Evolutionary conservation across 257 asterid species (phyloP).

Genomic region (Euphrasia confusa): DNA sequence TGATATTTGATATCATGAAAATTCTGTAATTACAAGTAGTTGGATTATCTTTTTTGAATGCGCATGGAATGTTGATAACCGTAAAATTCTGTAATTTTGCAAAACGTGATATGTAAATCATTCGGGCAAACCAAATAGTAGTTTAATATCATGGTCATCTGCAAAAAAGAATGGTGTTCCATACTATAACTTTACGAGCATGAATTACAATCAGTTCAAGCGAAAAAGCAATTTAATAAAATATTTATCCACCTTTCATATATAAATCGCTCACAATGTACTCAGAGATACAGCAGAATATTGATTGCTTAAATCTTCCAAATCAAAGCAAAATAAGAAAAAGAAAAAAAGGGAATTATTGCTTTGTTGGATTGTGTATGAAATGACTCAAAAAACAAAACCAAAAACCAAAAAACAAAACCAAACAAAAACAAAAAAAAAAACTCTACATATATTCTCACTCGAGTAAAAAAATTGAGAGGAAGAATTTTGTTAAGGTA

Average conservation of each 20-base stretch:
- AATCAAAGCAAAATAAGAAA: background rate
- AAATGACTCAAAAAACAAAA: background rate
- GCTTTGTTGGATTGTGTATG: background rate
- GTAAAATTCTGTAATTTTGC: no score
- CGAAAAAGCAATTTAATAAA: background rate
- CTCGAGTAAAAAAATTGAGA: constrained; percentile 1
- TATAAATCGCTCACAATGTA: background rate
- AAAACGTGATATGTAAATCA: no score
- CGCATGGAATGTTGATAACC: no score
- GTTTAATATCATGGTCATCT: no score
- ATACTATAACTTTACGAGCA: no score
- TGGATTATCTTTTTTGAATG: no score
- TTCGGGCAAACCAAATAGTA: no score
- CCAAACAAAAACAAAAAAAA: background rate
- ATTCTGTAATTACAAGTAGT: no score
- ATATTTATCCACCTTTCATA: background rate
- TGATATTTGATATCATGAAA: no score
- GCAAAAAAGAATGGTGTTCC: no score
- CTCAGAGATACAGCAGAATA: background rate
- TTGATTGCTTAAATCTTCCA: background rate
- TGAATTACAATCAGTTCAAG: background rate
- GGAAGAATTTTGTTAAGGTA: background rate
- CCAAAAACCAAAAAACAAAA: no score
- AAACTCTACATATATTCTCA: background rate
- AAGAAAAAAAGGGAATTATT: background rate